A percentile compares a stretch with the other conserved stretches of the same genome.
These are phyloP conservation scores for Ascochyta pisi DNA, from an alignment of 2,329 filamentous ascomycete species.

Conservation along the genomic window DNA sequence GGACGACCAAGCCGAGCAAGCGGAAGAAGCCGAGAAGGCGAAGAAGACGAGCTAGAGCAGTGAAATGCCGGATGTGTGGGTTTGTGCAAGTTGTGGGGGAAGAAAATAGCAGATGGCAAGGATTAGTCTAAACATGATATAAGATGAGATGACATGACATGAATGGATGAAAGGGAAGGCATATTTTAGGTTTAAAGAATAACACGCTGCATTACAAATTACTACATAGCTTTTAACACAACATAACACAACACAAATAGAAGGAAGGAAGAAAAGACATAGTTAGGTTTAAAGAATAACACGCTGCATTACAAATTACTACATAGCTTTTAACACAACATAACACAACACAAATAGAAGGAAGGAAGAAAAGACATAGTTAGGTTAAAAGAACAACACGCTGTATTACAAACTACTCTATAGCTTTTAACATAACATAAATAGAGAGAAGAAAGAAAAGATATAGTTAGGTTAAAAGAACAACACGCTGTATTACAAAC, in stretches of 20 bases:
- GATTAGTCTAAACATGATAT: too few relatives aligned
- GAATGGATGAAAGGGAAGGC: neutral
- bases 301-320: conserved; percentile 35
- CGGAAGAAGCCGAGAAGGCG: conserved; percentile 51
- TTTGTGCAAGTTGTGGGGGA: too few relatives aligned
- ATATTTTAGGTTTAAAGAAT: conserved; percentile 7
- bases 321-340: conserved; percentile 15
- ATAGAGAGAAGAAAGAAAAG: neutral
- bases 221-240: conserved; percentile 23
- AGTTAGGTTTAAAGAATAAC: conserved; percentile 12
- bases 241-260: neutral
- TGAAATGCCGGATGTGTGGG: neutral
- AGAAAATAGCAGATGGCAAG: too few relatives aligned
- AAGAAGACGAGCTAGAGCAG: conserved; percentile 42
- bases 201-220: conserved; percentile 32
- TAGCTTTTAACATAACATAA: conserved; percentile 4
- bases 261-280: neutral
- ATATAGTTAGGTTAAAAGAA: too few relatives aligned
- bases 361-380: too few relatives aligned
- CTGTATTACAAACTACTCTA: conserved; percentile 37
- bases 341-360: neutral
- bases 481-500: conserved; percentile 26
- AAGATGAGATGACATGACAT: too few relatives aligned
- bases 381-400: too few relatives aligned
- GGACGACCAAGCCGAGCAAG: conserved; percentile 71